Conservation (phyloP, 805 yeast species). For the Tetrapisispora taiwanensis region DNA sequence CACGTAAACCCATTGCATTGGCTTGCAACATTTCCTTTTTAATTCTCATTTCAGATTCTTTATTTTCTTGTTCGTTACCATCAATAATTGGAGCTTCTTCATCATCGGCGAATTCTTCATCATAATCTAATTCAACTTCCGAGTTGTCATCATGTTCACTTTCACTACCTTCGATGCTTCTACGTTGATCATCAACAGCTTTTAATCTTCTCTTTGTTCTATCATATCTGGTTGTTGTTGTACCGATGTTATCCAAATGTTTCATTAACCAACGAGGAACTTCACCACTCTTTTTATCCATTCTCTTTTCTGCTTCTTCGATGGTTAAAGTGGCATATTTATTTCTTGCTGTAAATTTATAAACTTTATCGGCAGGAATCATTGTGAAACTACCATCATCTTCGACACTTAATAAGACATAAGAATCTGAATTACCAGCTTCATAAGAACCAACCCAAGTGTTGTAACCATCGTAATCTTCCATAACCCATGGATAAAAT, state of each 20-base stretch:
- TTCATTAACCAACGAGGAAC: constrained; percentile 95
- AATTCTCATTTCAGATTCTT: constrained; percentile 73
- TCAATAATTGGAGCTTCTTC: constrained; percentile 98
- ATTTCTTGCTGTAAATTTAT: constrained; percentile 86
- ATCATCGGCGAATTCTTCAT: constrained; percentile 96
- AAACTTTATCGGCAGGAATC: constrained; percentile 92
- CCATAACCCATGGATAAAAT: constrained; percentile 96
- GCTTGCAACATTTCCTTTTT: constrained; percentile 80
- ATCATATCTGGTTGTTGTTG: constrained; percentile 41
- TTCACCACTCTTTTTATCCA: constrained; percentile 62
- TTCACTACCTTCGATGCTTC: constrained; percentile 31
- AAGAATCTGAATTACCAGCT: constrained; percentile 77
- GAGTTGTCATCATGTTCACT: constrained; percentile 50
- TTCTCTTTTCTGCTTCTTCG: constrained; percentile 92
- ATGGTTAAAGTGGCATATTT: constrained; percentile 86
- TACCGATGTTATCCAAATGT: constrained; percentile 60
- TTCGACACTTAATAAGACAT: constrained; percentile 76
- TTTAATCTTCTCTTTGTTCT: constrained; percentile 38
- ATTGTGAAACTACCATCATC: constrained; percentile 74
- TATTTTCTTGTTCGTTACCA: constrained; percentile 90
- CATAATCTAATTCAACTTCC: constrained; percentile 86
- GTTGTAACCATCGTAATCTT: constrained; percentile 88
- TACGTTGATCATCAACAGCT: constrained; percentile 37
- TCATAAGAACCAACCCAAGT: constrained; percentile 95
- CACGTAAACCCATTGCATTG: constrained; percentile 55